Conservation (phyloP, 2,329 filamentous ascomycete genomes). For the Metarhizium robertsii region DNA sequence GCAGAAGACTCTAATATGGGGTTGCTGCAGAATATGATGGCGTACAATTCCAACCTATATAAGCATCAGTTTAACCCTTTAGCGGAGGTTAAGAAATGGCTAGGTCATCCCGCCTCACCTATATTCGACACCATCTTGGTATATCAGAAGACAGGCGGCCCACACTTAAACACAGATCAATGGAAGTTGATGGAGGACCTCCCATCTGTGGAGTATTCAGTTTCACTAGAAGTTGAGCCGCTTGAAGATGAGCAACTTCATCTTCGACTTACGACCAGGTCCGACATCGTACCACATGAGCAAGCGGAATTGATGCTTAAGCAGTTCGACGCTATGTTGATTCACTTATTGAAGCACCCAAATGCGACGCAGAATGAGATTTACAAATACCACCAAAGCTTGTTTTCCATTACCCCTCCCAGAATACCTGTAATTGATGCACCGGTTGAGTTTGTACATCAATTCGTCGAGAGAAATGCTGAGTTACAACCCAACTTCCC, state of each 20-base stretch:
- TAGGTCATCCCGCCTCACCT: constrained; percentile 52
- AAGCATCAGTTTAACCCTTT: constrained; percentile 66
- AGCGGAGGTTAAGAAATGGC: constrained; percentile 61
- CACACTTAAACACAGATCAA: constrained; percentile 15
- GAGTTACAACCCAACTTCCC: constrained; percentile 42
- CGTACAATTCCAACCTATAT: constrained; percentile 53
- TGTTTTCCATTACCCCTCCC: constrained; percentile 61
- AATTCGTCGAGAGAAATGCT: constrained; percentile 65
- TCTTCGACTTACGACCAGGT: constrained; percentile 58
- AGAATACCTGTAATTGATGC: constrained; percentile 47
- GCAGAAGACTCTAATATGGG: constrained; percentile 43
- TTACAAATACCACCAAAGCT: constrained; percentile 15
- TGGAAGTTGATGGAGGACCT: constrained; percentile 59
- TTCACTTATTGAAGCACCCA: constrained; percentile 44
- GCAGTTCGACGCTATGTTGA: constrained; percentile 64
- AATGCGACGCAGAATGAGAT: constrained; percentile 31
- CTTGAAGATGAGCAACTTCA: constrained; percentile 34
- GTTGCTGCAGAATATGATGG: constrained; percentile 55
- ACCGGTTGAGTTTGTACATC: constrained; percentile 55
- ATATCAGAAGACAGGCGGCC: constrained; percentile 55
- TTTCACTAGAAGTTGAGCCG: constrained; percentile 73
- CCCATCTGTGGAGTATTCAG: constrained; percentile 64
- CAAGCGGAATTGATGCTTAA: constrained; percentile 59
- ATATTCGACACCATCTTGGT: constrained; percentile 82
- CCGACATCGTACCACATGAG: constrained; percentile 53